A percentile compares a stretch with the other conserved stretches of the same genome.
Evolutionary conservation across 2,329 filamentous ascomycete genomes (phyloP).

Genomic region (Ophiognomonia clavigignenti-juglandacearum): DNA sequence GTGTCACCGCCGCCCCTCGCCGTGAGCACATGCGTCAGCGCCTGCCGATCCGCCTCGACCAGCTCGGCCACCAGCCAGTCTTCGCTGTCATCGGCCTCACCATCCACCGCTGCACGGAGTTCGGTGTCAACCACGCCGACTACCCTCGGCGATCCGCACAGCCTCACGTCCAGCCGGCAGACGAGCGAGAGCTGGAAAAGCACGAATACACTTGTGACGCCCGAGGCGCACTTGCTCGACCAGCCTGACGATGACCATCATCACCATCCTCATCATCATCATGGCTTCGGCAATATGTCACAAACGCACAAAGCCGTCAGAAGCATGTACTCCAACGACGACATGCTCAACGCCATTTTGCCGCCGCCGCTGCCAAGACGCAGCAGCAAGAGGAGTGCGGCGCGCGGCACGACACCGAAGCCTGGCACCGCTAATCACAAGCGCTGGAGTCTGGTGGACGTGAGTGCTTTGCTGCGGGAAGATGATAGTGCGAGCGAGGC

Average conservation of each 20-base stretch:
- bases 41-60: constrained; percentile 13
- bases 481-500: not conserved
- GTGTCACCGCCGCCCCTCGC: not conserved
- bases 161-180: constrained; percentile 3
- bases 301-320: not conserved
- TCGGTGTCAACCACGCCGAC: constrained; percentile 10
- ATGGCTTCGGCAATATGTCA: no score
- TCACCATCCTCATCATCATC: not conserved
- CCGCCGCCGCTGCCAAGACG: constrained; percentile 12
- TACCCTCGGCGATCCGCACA: constrained; percentile 4
- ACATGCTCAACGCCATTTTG: constrained; percentile 7
- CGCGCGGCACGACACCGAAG: not conserved
- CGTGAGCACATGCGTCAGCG: not conserved
- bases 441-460: constrained; percentile 12
- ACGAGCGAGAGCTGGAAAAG: constrained; percentile 6
- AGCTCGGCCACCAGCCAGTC: constrained; percentile 9
- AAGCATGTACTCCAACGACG: constrained; percentile 12
- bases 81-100: not conserved
- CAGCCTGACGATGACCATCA: not conserved
- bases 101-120: constrained; percentile 1
- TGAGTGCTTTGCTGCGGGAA: constrained; percentile 6
- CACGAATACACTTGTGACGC: not conserved
- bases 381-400: constrained; percentile 10
- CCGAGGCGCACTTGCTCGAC: not conserved
- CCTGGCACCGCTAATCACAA: not conserved